Evolutionary conservation across 352 stramenopile species (phyloP), one percentile per base, ranked within the genome.

Genomic region (Phytophthora europaea): DNA sequence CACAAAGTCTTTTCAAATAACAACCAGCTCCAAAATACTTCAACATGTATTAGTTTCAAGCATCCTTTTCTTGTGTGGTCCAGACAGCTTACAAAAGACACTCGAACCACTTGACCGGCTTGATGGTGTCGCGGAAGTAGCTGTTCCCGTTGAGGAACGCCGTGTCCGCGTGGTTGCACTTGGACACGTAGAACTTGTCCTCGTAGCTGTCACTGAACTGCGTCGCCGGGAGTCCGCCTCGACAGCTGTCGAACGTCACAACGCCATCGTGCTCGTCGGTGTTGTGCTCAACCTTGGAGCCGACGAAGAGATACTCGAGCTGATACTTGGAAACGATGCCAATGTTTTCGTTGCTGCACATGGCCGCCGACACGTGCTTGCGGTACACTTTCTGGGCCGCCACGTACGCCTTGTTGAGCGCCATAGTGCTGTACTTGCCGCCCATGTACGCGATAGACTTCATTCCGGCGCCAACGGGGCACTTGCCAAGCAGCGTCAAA

Each of bases 51-150:
- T 47, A 61, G 38, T 15, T n/a, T 47, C 54, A 61, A 47, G 36
- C 56, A 62, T 18, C 36, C 33, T 28, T 26, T 50, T 62, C 6
- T 22, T 50, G 43, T 6, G 52, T 67, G 34, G 9, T 16, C 13
- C 36, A 18, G 6, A 10, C 9, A 23, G 6, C 20, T 52, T 84
- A 89, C 4, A 92, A 74, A 48, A 86, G 45, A 47, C 85, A 91
- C 61, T 88, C 64, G 31, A 93, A 89, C 85, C 85, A 93, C 45
- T 84, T 86, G 9, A 88, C 60, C 0, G 84, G 84, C 59, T 87
- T 89, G 60, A 85, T 76, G n/a, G 78, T 47, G 2, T 80, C 63
- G 18, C 70, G 56, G 22, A 84, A 80, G 43, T 71, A 74, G 15
- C 73, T 78, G 65, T 91, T 76, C 28, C 82, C 84, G 63, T 89